Conservation (phyloP, 345 rosid genomes). For the Geranium rotundifolium region DNA sequence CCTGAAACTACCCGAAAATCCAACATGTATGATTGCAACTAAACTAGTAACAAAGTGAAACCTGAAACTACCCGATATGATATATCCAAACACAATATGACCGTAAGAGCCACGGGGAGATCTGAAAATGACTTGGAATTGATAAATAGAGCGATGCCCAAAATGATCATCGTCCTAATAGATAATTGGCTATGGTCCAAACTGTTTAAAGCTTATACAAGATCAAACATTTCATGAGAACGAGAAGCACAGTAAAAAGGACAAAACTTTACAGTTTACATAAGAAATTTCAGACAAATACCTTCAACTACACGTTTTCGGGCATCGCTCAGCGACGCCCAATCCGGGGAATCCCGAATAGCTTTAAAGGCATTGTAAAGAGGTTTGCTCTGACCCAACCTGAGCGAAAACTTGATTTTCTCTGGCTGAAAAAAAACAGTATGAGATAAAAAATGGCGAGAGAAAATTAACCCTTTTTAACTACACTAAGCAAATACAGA, state of each 20-base stretch:
- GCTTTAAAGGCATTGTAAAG: slow-evolving; percentile 65
- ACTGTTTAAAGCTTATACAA: not conserved
- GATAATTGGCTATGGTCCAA: not conserved
- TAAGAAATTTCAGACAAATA: slow-evolving; percentile 16
- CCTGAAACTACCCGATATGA: not conserved
- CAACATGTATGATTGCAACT: no score
- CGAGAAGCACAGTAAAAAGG: not conserved
- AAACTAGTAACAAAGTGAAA: not conserved
- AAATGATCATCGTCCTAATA: not conserved
- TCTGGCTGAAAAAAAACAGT: slow-evolving; percentile 43
- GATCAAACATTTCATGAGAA: not conserved
- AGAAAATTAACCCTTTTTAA: not conserved
- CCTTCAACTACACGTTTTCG: slow-evolving; percentile 64
- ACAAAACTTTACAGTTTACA: not conserved
- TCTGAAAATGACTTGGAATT: not conserved
- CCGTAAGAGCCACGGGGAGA: not conserved
- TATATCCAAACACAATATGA: not conserved
- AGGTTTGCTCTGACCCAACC: slow-evolving; percentile 73
- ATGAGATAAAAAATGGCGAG: slow-evolving; percentile 7
- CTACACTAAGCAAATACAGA: not conserved
- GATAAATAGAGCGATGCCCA: not conserved
- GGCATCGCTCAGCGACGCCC: slow-evolving; percentile 55
- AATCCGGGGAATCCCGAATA: slow-evolving; percentile 55
- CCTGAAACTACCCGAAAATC: no score
- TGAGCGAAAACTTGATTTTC: slow-evolving; percentile 62